Conservation (phyloP, 768 basidiomycete genomes). For the Pleurotus sapidus region DNA sequence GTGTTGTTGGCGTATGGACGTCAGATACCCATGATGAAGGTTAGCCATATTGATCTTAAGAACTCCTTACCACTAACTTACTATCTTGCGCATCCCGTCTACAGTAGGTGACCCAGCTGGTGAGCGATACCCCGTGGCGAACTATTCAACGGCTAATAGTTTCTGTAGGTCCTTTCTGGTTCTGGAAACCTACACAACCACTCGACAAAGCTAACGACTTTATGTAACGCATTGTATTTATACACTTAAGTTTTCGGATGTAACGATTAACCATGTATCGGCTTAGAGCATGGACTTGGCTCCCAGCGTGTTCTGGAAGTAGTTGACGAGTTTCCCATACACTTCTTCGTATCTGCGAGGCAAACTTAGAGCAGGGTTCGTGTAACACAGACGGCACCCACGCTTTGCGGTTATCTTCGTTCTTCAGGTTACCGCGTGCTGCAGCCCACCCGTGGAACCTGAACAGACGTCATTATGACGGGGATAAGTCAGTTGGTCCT, state of each 20-base stretch:
- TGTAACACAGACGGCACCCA: conserved; percentile 17
- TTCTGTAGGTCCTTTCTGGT: conserved; percentile 64
- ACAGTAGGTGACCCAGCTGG: conserved; percentile 65
- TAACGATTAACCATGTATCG: too few species aligned
- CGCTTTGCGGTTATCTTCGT: conserved; percentile 57
- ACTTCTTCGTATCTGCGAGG: conserved; percentile 46
- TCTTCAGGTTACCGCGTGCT: conserved; percentile 53
- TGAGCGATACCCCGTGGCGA: conserved; percentile 24
- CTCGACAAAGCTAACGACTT: neutral
- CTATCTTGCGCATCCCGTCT: neutral
- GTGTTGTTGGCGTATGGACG: conserved; percentile 69
- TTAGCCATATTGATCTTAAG: conserved; percentile 15
- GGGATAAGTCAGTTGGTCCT: conserved; percentile 5
- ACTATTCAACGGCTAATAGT: neutral
- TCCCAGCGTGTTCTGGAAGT: conserved; percentile 36
- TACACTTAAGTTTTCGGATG: too few species aligned
- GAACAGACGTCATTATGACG: neutral
- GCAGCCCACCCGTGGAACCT: conserved; percentile 69
- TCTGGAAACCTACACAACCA: conserved; percentile 49
- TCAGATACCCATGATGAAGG: conserved; percentile 57
- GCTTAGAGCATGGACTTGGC: conserved; percentile 2
- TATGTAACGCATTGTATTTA: neutral
- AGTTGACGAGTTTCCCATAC: conserved; percentile 48
- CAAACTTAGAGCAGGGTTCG: neutral
- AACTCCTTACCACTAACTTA: neutral